Percentiles rank a stretch among this genome's conserved stretches.
Evolutionary conservation across 2,329 filamentous ascomycete genomes (phyloP).

Genomic region (Pseudocercospora cruenta): DNA sequence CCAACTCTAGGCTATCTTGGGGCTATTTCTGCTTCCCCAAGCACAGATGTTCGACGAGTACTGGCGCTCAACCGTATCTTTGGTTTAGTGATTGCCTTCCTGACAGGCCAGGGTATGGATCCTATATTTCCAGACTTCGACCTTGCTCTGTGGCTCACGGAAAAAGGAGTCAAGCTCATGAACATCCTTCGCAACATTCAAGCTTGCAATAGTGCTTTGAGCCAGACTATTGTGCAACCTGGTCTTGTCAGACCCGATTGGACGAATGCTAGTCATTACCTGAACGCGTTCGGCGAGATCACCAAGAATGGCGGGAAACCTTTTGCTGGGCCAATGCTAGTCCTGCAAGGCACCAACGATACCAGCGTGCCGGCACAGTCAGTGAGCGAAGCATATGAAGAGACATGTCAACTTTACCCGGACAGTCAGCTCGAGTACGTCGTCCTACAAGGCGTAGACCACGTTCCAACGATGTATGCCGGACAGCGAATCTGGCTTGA

Average conservation of each 20-base stretch:
- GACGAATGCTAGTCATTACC: not conserved
- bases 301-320: slow-evolving; percentile 39
- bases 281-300: not conserved
- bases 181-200: not conserved
- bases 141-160: slow-evolving; percentile 7
- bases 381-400: slow-evolving; percentile 26
- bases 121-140: slow-evolving; percentile 12
- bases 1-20: slow-evolving; percentile 17
- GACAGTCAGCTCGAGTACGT: slow-evolving; percentile 32
- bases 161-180: not conserved
- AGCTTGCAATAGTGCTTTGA: slow-evolving; percentile 10
- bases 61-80: not conserved
- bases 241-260: not conserved
- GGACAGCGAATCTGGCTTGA: slow-evolving; percentile 39
- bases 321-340: slow-evolving; percentile 42
- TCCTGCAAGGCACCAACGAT: slow-evolving; percentile 41
- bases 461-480: slow-evolving; percentile 37
- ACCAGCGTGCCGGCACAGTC: slow-evolving; percentile 18
- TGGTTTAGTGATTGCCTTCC: not conserved
- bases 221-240: not conserved
- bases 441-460: slow-evolving; percentile 30
- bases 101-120: not conserved
- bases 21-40: slow-evolving; percentile 15
- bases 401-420: slow-evolving; percentile 27
- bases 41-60: not conserved